Base-by-base conservation (phyloP, 1,139 yeast genomes). In the Debaryomycetaceae sp. region DNA sequence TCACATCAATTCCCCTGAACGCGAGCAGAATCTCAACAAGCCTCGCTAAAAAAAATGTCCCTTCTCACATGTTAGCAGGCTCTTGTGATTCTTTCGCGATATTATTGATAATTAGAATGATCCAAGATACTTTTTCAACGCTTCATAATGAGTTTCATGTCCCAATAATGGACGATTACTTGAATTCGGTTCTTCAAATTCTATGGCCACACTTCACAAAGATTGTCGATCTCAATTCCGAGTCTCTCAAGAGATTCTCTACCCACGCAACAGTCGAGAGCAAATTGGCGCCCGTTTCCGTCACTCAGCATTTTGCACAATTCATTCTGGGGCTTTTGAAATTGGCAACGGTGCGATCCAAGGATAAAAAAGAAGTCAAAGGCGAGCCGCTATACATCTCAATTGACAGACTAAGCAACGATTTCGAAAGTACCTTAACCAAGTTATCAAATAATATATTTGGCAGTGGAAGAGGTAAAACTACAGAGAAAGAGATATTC, bases 181-280 rank as follows among this genome's bases (percentile, higher is more conserved):
- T 88, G 49, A 85, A 87, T 57, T 73, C 82, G 9, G 80, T 87
- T 49, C 65, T 85, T 47, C 75, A 87, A 40, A 60, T 76, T 0
- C 67, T 91, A 37, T 91, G 97, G 97, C 97, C 97, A 1, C 82
- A 80, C 47, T 87, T 90, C 57, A 95, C 93, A 55, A 76, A 72
- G 42, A 71, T 87, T 36, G 76, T 90, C 43, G 97, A 90, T 61
- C 66, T 78, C 40, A 88, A 90, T 55, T 85, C 95, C 58, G 89
- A 85, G 22, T 78, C 81, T 27, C 68, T 90, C 62, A 72, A 79
- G 71, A 49, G 71, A 65, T 45, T 72, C 64, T 34, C 63, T 70
- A 42, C 60, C 37, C 50, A 13, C 55, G 60, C 39, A 42, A 46
- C 57, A n/a, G 55, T 65, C 53, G 58, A 62, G 62, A 39, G 71